Base-by-base conservation (phyloP, 176 grass and related monocot genomes). In the Stipa capillata region DNA sequence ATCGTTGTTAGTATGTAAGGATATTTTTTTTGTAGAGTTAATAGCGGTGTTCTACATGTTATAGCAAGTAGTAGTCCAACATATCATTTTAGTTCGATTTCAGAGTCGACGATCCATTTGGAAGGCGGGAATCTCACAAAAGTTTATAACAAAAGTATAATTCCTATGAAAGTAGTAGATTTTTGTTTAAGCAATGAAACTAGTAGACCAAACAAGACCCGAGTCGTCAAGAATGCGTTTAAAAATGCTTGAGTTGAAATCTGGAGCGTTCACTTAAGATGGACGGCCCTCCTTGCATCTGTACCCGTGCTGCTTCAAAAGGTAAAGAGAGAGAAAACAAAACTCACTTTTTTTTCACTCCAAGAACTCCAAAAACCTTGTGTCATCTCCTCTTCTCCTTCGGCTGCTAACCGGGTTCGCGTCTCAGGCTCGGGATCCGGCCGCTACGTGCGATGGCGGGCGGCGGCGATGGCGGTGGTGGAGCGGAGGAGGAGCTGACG, bases 401-500 rank as follows among this genome's bases (percentile, higher is more conserved):
- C 36, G 8, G 33, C 53, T 62, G 76, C 61, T 81, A 10, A 82
- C 39, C 34, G 54, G 33, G 28, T 77, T 53, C 64, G 62, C 43
- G 4, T 54, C 44, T 7, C 85, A 87, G 85, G 79, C 73, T 87
- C 5, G 54, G 64, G 65, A 70, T 87, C 79, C 44, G 36, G 54
- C 43, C 35, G 35, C 31, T 64, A 15, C 25, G 73, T 8, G 85
- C 73, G 52, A 87, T 87, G 85, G 79, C 33, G 35, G 78, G 84
- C 77, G 51, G 84, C 31, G 83, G 21, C 42, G n/a, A n/a, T n/a
- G n/a, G 29, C 36, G 74, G 39, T 10, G 84, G 14, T 0, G 85
- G 74, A n/a, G 66, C 5, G 42, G 91, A 87, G 45, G 94, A 89
- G 78, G 86, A 94, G 65, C 86, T 97, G 40, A 97, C 94, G 65